phyloP scores from a whole-genome alignment of 495 filamentous ascomycete species.

The Lasiosphaeria ovina region DNA sequence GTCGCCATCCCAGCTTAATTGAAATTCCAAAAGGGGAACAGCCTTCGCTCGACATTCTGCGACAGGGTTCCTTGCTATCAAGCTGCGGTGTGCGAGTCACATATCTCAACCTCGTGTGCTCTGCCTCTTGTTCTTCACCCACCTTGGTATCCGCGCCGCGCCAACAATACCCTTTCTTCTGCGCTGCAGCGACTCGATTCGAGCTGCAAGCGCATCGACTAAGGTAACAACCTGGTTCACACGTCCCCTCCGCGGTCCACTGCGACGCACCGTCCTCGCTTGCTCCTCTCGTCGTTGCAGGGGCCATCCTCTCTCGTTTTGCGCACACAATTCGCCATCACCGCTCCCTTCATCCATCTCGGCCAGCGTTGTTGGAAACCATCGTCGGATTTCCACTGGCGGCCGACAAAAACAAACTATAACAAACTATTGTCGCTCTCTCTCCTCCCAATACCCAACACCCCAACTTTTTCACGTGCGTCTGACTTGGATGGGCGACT shows the following conservation, averaged over 20 bases:
- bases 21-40: conserved; percentile 22
- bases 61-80: background rate
- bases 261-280: conserved; percentile 22
- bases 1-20: conserved; percentile 27
- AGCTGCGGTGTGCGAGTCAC: background rate
- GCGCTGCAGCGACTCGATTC: conserved; percentile 16
- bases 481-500: conserved; percentile 17
- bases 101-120: conserved; percentile 3
- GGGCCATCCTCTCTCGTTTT: conserved; percentile 9
- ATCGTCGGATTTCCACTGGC: background rate
- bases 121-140: background rate
- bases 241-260: conserved; percentile 13
- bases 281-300: conserved; percentile 14
- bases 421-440: background rate
- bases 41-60: background rate
- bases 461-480: background rate
- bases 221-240: conserved; percentile 9
- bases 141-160: background rate
- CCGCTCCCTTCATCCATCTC: conserved; percentile 2
- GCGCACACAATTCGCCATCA: conserved; percentile 15
- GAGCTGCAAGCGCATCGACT: conserved; percentile 18
- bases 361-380: background rate
- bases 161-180: conserved; percentile 12
- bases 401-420: background rate
- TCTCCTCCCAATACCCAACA: background rate